A percentile compares a stretch with the other conserved stretches of the same genome.
These are phyloP conservation scores for Keithomyces neogunnii DNA, from an alignment of 2,329 filamentous ascomycete species.

Conservation along the genomic window DNA sequence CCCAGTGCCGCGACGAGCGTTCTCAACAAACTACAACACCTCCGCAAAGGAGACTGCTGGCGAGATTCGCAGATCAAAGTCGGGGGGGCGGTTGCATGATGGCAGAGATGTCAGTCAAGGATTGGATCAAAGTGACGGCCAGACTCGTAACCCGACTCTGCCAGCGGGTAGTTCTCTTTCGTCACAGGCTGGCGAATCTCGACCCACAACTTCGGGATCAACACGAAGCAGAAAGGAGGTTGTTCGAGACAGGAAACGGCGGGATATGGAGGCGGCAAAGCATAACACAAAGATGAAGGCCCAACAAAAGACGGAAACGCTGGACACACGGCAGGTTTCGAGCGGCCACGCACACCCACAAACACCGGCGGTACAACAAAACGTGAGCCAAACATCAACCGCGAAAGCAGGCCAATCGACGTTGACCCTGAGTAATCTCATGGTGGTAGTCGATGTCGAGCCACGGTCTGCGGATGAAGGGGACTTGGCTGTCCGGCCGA, in stretches of 20 bases:
- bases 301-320: constrained; percentile 1
- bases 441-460: constrained; percentile 30
- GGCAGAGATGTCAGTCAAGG: not conserved
- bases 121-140: not conserved
- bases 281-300: constrained; percentile 15
- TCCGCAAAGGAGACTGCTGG: not conserved
- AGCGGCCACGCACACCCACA: not conserved
- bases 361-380: not conserved
- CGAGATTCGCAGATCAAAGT: not conserved
- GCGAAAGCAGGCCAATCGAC: constrained; percentile 1
- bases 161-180: constrained; percentile 12
- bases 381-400: not conserved
- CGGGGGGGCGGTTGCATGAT: not conserved
- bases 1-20: not conserved
- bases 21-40: not conserved
- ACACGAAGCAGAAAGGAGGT: constrained; percentile 25
- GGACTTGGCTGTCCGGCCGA: not conserved
- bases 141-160: not conserved
- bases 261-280: constrained; percentile 28
- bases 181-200: constrained; percentile 7
- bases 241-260: constrained; percentile 30
- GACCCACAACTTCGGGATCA: constrained; percentile 12
- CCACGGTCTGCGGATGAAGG: constrained; percentile 16
- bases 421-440: constrained; percentile 25
- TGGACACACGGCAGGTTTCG: not conserved